A percentile compares a stretch with the other conserved stretches of the same genome.
Conservation (phyloP, 495 filamentous ascomycete species). For the Aspergillus haitiensis region DNA sequence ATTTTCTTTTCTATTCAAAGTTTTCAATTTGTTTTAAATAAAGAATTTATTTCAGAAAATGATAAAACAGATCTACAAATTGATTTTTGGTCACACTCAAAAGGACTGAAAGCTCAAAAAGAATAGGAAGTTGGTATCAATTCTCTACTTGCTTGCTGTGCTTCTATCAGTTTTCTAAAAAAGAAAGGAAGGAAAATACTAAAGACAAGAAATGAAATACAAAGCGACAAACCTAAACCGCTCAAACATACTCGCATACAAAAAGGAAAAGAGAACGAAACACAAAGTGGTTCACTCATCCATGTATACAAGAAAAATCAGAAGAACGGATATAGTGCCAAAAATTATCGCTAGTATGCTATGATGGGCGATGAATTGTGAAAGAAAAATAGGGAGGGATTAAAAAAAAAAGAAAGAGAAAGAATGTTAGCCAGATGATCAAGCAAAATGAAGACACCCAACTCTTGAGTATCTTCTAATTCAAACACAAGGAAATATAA, state of each 20-base stretch:
- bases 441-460: conserved; percentile 9
- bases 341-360: conserved; percentile 8
- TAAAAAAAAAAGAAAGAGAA: conserved; percentile 15
- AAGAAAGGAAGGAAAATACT: conserved; percentile 12
- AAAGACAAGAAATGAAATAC: conserved; percentile 6
- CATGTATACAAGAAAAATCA: conserved; percentile 24
- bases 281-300: conserved; percentile 23
- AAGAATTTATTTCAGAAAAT: background rate
- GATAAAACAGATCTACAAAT: background rate
- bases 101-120: background rate
- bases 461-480: conserved; percentile 5
- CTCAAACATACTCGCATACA: conserved; percentile 24
- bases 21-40: no score
- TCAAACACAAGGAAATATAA: conserved; percentile 27
- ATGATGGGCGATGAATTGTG: conserved; percentile 8
- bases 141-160: conserved; percentile 26
- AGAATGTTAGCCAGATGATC: conserved; percentile 5
- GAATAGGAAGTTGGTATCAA: conserved; percentile 24
- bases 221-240: conserved; percentile 23
- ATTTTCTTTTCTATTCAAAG: no score
- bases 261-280: conserved; percentile 5
- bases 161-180: conserved; percentile 31
- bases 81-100: background rate
- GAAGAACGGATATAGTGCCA: conserved; percentile 18
- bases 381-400: conserved; percentile 22